phyloP scores from a whole-genome alignment of 139 green algal genomes.

The Haematococcus sp. region DNA sequence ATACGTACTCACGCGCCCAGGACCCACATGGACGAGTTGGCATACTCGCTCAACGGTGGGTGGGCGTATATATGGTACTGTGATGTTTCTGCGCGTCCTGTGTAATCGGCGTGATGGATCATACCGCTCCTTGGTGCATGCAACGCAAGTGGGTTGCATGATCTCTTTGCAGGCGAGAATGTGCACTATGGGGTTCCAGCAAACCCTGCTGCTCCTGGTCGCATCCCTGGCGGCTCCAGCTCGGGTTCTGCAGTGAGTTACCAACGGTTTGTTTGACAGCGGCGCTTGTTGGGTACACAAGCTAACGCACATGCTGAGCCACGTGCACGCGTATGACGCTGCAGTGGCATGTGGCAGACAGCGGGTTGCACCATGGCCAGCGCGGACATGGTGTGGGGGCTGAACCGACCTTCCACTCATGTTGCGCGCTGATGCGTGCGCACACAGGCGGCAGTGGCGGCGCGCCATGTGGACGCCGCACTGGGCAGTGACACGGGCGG shows the following conservation, averaged over 20 bases:
- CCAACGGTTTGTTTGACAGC: background rate
- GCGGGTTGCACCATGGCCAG: no score
- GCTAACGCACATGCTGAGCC: background rate
- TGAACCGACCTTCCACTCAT: no score
- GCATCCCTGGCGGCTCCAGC: conserved; percentile 87
- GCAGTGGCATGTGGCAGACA: no score
- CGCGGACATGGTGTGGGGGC: no score
- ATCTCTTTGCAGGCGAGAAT: conserved; percentile 63
- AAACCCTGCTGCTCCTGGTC: conserved; percentile 79
- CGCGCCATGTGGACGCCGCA: conserved; percentile 64
- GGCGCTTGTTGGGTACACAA: background rate
- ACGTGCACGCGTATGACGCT: no score
- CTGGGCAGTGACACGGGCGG: conserved; percentile 92
- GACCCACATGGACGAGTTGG: conserved; percentile 94
- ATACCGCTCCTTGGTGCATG: background rate
- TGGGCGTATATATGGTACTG: background rate
- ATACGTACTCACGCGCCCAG: conserved; percentile 27
- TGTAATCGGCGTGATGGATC: background rate
- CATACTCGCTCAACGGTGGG: conserved; percentile 57
- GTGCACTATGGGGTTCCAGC: conserved; percentile 84
- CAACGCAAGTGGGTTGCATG: background rate
- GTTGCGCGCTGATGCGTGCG: background rate
- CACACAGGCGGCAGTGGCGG: conserved; percentile 69
- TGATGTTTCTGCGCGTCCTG: background rate
- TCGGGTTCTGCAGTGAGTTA: conserved; percentile 82